Evolutionary conservation across 257 asterid species (phyloP).

Genomic region (Mentha longifolia): DNA sequence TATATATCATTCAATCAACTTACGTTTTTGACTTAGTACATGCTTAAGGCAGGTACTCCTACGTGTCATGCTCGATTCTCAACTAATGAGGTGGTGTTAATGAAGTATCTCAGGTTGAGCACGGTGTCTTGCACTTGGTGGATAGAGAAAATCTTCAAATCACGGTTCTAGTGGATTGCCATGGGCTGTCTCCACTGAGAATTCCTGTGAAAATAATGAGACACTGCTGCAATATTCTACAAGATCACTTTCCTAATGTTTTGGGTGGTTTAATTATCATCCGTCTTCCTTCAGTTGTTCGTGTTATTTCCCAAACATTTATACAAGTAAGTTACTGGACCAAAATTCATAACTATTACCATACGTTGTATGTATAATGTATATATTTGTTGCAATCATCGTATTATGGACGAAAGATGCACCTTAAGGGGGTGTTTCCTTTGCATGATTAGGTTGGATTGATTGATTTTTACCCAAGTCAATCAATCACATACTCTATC

Average conservation of each 20-base stretch:
- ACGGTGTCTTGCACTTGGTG: conserved; percentile 74
- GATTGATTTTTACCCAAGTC: no score
- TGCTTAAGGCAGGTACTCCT: conserved; percentile 20
- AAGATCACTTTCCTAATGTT: conserved; percentile 88
- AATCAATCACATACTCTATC: no score
- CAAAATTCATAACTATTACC: conserved; percentile 8
- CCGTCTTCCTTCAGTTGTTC: conserved; percentile 88
- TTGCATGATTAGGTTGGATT: no score
- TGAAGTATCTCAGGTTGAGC: conserved; percentile 98
- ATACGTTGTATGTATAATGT: background rate
- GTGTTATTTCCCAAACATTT: conserved; percentile 82
- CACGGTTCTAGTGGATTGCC: conserved; percentile 87
- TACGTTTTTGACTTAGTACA: background rate
- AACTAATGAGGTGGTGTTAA: conserved; percentile 36
- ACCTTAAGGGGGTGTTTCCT: no score
- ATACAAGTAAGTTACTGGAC: conserved; percentile 60
- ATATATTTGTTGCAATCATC: background rate
- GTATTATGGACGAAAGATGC: background rate
- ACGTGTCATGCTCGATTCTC: conserved; percentile 31
- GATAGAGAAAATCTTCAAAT: conserved; percentile 65
- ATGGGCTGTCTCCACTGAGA: conserved; percentile 69
- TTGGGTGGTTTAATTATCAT: conserved; percentile 77
- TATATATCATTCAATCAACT: background rate
- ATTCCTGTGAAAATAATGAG: conserved; percentile 85
- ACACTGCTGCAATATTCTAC: conserved; percentile 77